phyloP scores from a whole-genome alignment of 75 land plant species.

The Ceratopteris richardii region DNA sequence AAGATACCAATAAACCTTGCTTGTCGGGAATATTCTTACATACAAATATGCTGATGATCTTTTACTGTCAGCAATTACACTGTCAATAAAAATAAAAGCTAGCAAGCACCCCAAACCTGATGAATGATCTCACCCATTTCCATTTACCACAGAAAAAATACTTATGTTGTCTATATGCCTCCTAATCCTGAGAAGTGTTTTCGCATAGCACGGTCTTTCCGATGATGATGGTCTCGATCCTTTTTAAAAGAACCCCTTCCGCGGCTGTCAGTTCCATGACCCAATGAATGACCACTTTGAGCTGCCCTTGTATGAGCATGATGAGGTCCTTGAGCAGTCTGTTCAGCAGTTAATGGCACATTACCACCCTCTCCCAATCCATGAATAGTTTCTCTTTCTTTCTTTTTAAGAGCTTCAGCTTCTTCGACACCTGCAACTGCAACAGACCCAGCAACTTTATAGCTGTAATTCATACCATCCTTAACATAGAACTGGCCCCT shows the following conservation, averaged over 20 bases:
- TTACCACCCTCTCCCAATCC: slow-evolving; percentile 97
- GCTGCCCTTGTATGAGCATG: slow-evolving; percentile 21
- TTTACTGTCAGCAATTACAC: too few relatives aligned
- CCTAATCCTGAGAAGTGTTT: slow-evolving; percentile 69
- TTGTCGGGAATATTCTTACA: too few relatives aligned
- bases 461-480: slow-evolving; percentile 97
- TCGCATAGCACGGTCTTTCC: slow-evolving; percentile 77
- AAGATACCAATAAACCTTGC: too few relatives aligned
- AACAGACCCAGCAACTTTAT: slow-evolving; percentile 88
- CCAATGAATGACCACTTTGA: slow-evolving; percentile 8
- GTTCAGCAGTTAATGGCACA: slow-evolving; percentile 25
- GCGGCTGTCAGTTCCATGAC: slow-evolving; percentile 9
- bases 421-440: slow-evolving; percentile 63
- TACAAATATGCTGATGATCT: too few relatives aligned
- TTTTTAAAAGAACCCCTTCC: slow-evolving; percentile 24
- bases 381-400: slow-evolving; percentile 48
- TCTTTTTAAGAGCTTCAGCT: slow-evolving; percentile 47
- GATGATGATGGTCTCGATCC: slow-evolving; percentile 39
- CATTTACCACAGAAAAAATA: too few relatives aligned
- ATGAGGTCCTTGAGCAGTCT: background rate
- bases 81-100: too few relatives aligned
- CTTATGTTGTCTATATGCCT: slow-evolving; percentile 29
- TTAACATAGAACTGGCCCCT: slow-evolving; percentile 83
- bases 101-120: too few relatives aligned
- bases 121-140: too few relatives aligned